These are phyloP conservation scores for Lasiosphaeriaceae sp. DNA, from an alignment of 495 filamentous ascomycete species.

Conservation along the genomic window DNA sequence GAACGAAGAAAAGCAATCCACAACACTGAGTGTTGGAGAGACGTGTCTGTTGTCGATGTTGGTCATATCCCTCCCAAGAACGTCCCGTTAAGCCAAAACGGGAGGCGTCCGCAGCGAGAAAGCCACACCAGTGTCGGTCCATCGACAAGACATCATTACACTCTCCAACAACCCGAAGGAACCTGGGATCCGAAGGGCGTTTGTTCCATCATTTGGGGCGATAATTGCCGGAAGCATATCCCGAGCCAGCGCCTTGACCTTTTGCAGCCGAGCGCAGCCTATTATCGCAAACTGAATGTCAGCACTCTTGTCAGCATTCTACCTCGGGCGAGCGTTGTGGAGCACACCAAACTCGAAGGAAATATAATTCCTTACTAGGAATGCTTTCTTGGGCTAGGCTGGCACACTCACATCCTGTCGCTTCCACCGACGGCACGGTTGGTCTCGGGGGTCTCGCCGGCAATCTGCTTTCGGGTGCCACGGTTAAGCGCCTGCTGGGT, in stretches of 20 bases:
- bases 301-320: conserved; percentile 70
- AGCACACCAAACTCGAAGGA: conserved; percentile 83
- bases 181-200: conserved; percentile 21
- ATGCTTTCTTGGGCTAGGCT: conserved; percentile 56
- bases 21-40: conserved; percentile 22
- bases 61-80: conserved; percentile 16
- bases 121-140: conserved; percentile 8
- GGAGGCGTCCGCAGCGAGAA: conserved; percentile 1
- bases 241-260: conserved; percentile 67
- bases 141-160: conserved; percentile 27
- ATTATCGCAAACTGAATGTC: conserved; percentile 80
- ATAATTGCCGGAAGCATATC: conserved; percentile 59
- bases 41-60: conserved; percentile 27
- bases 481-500: conserved; percentile 57
- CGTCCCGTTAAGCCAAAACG: background rate
- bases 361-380: conserved; percentile 90
- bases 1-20: conserved; percentile 32
- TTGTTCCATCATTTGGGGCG: conserved; percentile 62
- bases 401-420: conserved; percentile 97
- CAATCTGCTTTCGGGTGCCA: conserved; percentile 79
- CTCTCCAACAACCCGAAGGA: conserved; percentile 23
- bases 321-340: conserved; percentile 76
- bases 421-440: conserved; percentile 86
- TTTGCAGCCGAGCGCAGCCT: conserved; percentile 95
- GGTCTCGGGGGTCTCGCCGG: conserved; percentile 68